phyloP scores from a whole-genome alignment of 2,329 filamentous ascomycete species.

The Paecilomyces niveus region DNA sequence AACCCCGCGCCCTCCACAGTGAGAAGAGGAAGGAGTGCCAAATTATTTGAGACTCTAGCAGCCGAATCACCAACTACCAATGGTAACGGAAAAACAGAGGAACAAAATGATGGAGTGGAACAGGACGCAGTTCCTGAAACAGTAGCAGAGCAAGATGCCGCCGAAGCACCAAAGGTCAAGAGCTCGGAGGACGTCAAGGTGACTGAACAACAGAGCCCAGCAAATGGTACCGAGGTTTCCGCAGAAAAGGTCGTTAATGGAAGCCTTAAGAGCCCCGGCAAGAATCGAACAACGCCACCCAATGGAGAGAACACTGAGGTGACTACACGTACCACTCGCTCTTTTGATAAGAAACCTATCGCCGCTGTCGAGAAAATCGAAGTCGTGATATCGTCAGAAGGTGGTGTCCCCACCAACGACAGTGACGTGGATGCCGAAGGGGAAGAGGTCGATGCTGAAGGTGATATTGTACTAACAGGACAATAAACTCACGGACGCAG shows the following conservation, averaged over 20 bases:
- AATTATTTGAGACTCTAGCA: slow-evolving; percentile 18
- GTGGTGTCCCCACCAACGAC: slow-evolving; percentile 14
- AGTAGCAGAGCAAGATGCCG: slow-evolving; percentile 2
- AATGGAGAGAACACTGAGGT: slow-evolving; percentile 13
- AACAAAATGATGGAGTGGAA: slow-evolving; percentile 3
- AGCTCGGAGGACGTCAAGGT: slow-evolving; percentile 22
- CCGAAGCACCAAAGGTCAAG: slow-evolving; percentile 4
- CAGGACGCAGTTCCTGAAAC: slow-evolving; percentile 7
- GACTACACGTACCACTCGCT: slow-evolving; percentile 10
- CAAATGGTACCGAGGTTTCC: slow-evolving; percentile 9
- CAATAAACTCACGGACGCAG: neutral
- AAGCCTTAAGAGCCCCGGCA: slow-evolving; percentile 4
- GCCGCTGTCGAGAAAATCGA: slow-evolving; percentile 13
- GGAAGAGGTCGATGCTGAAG: slow-evolving; percentile 11
- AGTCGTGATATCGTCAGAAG: slow-evolving; percentile 19
- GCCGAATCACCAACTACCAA: slow-evolving; percentile 16
- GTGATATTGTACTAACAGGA: neutral
- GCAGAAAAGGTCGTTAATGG: slow-evolving; percentile 2
- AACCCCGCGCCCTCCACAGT: slow-evolving; percentile 23
- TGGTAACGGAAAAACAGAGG: slow-evolving; percentile 16
- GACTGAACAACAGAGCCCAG: slow-evolving; percentile 2
- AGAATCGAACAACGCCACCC: slow-evolving; percentile 6
- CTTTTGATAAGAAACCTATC: neutral
- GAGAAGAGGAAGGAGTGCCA: slow-evolving; percentile 31
- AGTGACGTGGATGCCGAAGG: slow-evolving; percentile 10